These are phyloP conservation scores for Macrolepiota fuliginosa DNA, from an alignment of 768 basidiomycete genomes.

Conservation along the genomic window DNA sequence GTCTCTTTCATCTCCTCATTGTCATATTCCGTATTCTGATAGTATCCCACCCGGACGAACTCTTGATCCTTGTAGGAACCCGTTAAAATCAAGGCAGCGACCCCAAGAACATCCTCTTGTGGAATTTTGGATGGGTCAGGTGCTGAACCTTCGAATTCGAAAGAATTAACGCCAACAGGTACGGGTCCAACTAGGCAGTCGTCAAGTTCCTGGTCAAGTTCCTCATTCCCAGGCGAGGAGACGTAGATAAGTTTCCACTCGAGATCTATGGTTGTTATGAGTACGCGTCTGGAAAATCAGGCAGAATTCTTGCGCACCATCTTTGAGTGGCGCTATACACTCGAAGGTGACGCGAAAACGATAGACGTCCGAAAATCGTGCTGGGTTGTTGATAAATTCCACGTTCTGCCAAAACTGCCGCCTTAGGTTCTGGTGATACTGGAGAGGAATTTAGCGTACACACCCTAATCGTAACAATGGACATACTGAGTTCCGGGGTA, in stretches of 20 bases:
- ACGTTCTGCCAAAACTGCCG: conserved; percentile 52
- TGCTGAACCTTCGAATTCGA: conserved; percentile 89
- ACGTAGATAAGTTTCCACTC: conserved; percentile 99
- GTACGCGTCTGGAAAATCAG: background rate
- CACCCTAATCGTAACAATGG: conserved; percentile 69
- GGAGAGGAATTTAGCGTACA: conserved; percentile 20
- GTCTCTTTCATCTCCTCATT: conserved; percentile 85
- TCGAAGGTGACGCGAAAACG: conserved; percentile 96
- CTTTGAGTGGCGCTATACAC: conserved; percentile 87
- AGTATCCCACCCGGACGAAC: conserved; percentile 99
- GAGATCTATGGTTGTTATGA: conserved; percentile 56
- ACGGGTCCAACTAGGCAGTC: conserved; percentile 97
- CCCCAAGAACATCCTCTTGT: conserved; percentile 87
- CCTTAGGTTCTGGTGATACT: conserved; percentile 2
- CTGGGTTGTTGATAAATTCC: conserved; percentile 91
- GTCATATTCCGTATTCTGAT: conserved; percentile 99
- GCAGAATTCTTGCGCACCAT: conserved; percentile 50
- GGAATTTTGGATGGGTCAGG: conserved; percentile 87
- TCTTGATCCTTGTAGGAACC: conserved; percentile 96
- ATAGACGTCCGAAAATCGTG: conserved; percentile 88
- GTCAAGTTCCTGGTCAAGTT: conserved; percentile 95
- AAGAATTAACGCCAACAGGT: conserved; percentile 94
- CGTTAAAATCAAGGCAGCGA: conserved; percentile 95
- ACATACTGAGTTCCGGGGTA: conserved; percentile 27
- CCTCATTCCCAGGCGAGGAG: conserved; percentile 87